A percentile compares a stretch with the other conserved stretches of the same genome.
phyloP scores from a whole-genome alignment of 2,329 filamentous ascomycete species.

The Stromatinia cepivora region DNA sequence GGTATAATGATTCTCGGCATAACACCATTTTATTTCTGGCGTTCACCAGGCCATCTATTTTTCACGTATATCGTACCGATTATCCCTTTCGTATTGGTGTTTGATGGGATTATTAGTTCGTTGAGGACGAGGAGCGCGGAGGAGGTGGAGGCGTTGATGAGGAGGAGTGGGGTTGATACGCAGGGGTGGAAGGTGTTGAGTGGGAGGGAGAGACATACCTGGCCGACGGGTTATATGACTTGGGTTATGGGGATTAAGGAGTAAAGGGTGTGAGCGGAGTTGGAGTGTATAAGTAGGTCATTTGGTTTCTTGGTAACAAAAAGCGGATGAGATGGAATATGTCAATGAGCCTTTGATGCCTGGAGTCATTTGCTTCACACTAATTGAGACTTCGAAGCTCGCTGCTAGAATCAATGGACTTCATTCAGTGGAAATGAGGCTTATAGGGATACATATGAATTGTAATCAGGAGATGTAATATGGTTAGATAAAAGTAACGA shows the following conservation, averaged over 20 bases:
- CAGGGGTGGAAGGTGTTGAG: slow-evolving; percentile 47
- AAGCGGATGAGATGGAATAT: not conserved
- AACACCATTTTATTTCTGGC: slow-evolving; percentile 52
- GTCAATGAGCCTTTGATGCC: not conserved
- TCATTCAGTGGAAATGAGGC: not conserved
- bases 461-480: not conserved
- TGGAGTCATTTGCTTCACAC: not conserved
- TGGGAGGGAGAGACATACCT: slow-evolving; percentile 48
- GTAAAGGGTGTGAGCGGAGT: slow-evolving; percentile 14
- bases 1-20: slow-evolving; percentile 53
- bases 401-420: not conserved
- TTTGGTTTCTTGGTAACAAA: not conserved
- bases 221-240: slow-evolving; percentile 49
- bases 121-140: slow-evolving; percentile 65
- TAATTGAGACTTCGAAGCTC: not conserved
- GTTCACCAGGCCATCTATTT: slow-evolving; percentile 49
- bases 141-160: slow-evolving; percentile 62
- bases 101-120: slow-evolving; percentile 68
- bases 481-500: not conserved
- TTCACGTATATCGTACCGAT: slow-evolving; percentile 68
- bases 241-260: slow-evolving; percentile 46
- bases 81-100: slow-evolving; percentile 65
- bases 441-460: not conserved
- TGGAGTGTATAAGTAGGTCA: not conserved
- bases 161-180: slow-evolving; percentile 49